A percentile compares a stretch with the other conserved stretches of the same genome.
Conservation (phyloP, 352 stramenopile genomes). For the Saprolegnia parasitica region DNA sequence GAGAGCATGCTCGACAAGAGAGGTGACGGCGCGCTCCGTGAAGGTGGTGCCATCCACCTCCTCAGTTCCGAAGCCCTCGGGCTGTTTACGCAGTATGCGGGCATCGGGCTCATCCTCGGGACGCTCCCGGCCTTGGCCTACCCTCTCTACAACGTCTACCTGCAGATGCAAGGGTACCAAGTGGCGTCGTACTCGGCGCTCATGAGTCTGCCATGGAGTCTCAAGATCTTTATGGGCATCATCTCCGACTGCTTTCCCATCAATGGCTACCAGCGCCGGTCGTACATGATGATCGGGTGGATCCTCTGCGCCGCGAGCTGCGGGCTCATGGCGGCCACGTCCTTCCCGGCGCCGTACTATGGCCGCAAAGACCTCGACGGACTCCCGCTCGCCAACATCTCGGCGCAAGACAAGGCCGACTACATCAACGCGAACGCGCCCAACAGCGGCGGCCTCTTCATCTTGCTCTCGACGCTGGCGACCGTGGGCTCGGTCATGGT, state of each 20-base stretch:
- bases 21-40: conserved; percentile 36
- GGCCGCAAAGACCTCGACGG: conserved; percentile 27
- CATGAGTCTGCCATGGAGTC: conserved; percentile 53
- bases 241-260: conserved; percentile 61
- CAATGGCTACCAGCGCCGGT: conserved; percentile 44
- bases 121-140: conserved; percentile 13
- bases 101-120: conserved; percentile 13
- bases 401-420: conserved; percentile 30
- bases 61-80: conserved; percentile 31
- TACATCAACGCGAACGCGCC: conserved; percentile 44
- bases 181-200: conserved; percentile 46
- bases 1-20: conserved; percentile 15
- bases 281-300: conserved; percentile 63
- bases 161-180: conserved; percentile 32
- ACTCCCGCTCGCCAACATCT: conserved; percentile 34
- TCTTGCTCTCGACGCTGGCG: conserved; percentile 43
- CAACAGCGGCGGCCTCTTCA: conserved; percentile 40
- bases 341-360: conserved; percentile 46
- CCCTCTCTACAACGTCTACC: conserved; percentile 22
- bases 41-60: conserved; percentile 50
- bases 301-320: conserved; percentile 30
- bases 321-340: conserved; percentile 44
- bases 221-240: conserved; percentile 56
- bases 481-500: conserved; percentile 13
- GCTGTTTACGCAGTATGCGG: conserved; percentile 23